Evolutionary conservation across 805 yeast genomes (phyloP).

Genomic region (Candida peoriensis): DNA sequence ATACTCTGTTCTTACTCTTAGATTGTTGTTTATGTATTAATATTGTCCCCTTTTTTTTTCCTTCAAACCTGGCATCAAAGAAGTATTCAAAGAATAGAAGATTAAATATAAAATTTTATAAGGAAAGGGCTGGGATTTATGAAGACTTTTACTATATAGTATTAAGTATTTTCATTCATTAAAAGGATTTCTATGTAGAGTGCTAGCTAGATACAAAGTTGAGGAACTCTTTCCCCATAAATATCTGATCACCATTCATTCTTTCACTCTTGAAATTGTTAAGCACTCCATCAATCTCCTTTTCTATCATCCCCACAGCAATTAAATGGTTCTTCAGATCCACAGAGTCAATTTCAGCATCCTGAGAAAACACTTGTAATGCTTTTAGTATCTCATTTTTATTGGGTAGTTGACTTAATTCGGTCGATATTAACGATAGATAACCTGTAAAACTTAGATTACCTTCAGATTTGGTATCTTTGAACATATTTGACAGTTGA

Average conservation of each 20-base stretch:
- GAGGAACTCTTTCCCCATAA: slow-evolving; percentile 61
- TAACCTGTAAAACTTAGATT: slow-evolving; percentile 52
- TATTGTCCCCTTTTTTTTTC: too few species aligned
- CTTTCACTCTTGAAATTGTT: slow-evolving; percentile 49
- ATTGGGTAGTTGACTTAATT: slow-evolving; percentile 46
- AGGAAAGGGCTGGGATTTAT: slow-evolving; percentile 1
- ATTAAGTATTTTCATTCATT: too few species aligned
- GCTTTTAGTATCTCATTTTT: slow-evolving; percentile 53
- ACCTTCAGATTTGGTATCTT: slow-evolving; percentile 1
- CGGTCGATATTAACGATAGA: slow-evolving; percentile 54
- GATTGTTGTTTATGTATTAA: too few species aligned
- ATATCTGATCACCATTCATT: slow-evolving; percentile 52
- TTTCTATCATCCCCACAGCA: slow-evolving; percentile 33
- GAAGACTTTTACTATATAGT: too few species aligned
- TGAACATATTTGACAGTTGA: slow-evolving; percentile 43
- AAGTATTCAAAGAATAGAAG: too few species aligned
- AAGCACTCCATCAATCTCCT: slow-evolving; percentile 46
- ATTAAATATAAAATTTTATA: too few species aligned
- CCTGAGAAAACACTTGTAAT: slow-evolving; percentile 44
- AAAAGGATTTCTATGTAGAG: too few species aligned
- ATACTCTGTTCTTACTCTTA: slow-evolving; percentile 1
- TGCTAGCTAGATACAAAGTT: slow-evolving; percentile 25
- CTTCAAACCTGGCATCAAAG: too few species aligned
- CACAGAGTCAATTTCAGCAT: slow-evolving; percentile 41
- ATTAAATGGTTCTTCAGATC: slow-evolving; percentile 46